These are phyloP conservation scores for Chaetoscypha palmicola DNA, from an alignment of 2,329 filamentous ascomycete species.

Conservation along the genomic window DNA sequence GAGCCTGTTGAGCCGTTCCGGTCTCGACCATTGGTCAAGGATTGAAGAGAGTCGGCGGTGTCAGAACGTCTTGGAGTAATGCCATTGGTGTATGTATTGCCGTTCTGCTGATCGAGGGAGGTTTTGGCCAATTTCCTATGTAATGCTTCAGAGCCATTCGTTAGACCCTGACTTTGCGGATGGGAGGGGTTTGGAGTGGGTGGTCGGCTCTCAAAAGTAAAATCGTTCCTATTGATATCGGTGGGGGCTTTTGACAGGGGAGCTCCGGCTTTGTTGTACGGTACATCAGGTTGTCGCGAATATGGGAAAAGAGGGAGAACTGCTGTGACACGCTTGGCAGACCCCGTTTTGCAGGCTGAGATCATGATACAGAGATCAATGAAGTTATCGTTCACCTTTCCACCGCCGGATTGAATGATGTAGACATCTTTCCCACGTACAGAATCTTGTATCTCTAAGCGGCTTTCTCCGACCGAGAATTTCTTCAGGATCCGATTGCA, in stretches of 20 bases:
- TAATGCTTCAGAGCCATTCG: conserved; percentile 62
- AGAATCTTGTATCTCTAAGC: conserved; percentile 92
- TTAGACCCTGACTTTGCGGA: conserved; percentile 52
- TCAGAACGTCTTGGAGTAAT: conserved; percentile 31
- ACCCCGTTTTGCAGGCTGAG: conserved; percentile 93
- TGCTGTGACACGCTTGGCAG: conserved; percentile 85
- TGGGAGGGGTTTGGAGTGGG: conserved; percentile 72
- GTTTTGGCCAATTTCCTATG: conserved; percentile 67
- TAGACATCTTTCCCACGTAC: conserved; percentile 98
- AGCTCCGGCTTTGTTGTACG: conserved; percentile 92
- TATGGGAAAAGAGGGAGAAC: conserved; percentile 96
- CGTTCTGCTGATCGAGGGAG: conserved; percentile 51
- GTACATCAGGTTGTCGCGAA: conserved; percentile 89
- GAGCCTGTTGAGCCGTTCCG: conserved; percentile 22
- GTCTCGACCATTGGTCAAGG: conserved; percentile 24
- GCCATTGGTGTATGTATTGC: conserved; percentile 33
- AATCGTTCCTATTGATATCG: conserved; percentile 48
- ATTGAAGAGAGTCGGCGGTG: conserved; percentile 36
- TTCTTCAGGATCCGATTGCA: conserved; percentile 81
- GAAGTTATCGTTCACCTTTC: conserved; percentile 90
- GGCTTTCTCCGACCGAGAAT: conserved; percentile 91
- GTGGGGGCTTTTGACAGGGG: conserved; percentile 66
- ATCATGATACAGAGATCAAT: conserved; percentile 97
- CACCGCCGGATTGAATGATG: conserved; percentile 91
- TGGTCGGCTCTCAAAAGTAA: conserved; percentile 89